phyloP scores from a whole-genome alignment of 2,329 filamentous ascomycete species.

The Thelonectria blattea region DNA sequence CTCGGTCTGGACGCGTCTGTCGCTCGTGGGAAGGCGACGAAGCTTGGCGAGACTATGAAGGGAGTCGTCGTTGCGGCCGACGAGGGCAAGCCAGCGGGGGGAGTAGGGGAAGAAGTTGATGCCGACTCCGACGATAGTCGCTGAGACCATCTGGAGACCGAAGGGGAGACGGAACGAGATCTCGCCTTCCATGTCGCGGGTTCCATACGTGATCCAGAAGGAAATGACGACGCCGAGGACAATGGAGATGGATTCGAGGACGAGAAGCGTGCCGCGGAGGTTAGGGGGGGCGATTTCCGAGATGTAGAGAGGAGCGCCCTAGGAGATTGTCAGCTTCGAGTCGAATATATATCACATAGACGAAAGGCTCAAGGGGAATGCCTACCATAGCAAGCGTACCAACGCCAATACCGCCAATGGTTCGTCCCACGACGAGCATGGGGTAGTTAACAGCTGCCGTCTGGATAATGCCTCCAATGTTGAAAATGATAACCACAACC shows the following conservation, averaged over 20 bases:
- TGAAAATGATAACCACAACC: constrained; percentile 57
- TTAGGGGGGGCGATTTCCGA: constrained; percentile 40
- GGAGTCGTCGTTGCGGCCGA: constrained; percentile 46
- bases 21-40: constrained; percentile 48
- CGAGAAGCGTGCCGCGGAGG: constrained; percentile 39
- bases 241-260: constrained; percentile 41
- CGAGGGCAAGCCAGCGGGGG: constrained; percentile 52
- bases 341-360: too few species aligned
- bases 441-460: constrained; percentile 54
- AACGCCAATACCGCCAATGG: constrained; percentile 60
- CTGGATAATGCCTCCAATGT: constrained; percentile 60
- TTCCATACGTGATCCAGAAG: constrained; percentile 49
- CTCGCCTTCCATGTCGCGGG: constrained; percentile 48
- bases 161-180: constrained; percentile 54
- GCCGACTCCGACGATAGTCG: constrained; percentile 41
- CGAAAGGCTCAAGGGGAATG: background rate
- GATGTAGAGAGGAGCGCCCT: constrained; percentile 35
- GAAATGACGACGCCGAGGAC: constrained; percentile 41
- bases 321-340: background rate
- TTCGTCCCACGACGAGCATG: constrained; percentile 59
- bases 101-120: constrained; percentile 54
- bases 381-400: constrained; percentile 56
- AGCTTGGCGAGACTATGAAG: constrained; percentile 46
- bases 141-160: constrained; percentile 46
- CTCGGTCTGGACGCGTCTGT: constrained; percentile 52